phyloP scores from a whole-genome alignment of 2,329 filamentous ascomycete genomes.

The Trichoderma oligosporum region DNA sequence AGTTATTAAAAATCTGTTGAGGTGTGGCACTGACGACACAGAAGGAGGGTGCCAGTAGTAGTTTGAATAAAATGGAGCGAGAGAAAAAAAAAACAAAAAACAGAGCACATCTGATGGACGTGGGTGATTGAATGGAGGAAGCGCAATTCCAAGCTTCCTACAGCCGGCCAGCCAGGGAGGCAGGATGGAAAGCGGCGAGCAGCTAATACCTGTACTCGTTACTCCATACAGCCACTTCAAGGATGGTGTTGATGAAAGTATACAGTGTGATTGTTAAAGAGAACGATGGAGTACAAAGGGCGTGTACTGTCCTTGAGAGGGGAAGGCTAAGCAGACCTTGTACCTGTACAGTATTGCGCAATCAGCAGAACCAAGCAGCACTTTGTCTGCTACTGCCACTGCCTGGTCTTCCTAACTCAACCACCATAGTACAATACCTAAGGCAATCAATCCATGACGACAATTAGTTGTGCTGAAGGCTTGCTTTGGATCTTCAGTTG shows the following conservation, averaged over 20 bases:
- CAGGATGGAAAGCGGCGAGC: slow-evolving; percentile 7
- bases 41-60: slow-evolving; percentile 16
- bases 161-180: slow-evolving; percentile 5
- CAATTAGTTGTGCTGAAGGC: slow-evolving; percentile 10
- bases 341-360: slow-evolving; percentile 40
- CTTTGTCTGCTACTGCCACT: not conserved
- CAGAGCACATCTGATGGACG: not conserved
- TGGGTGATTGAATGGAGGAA: slow-evolving; percentile 12
- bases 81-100: not conserved
- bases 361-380: slow-evolving; percentile 11
- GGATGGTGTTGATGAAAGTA: slow-evolving; percentile 28
- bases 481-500: not conserved
- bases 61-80: not conserved
- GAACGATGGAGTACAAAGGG: slow-evolving; percentile 30
- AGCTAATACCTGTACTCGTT: not conserved
- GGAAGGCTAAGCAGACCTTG: slow-evolving; percentile 30
- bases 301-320: slow-evolving; percentile 37
- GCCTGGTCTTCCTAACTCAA: not conserved
- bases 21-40: slow-evolving; percentile 12
- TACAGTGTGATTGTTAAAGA: slow-evolving; percentile 32
- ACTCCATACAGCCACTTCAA: not conserved
- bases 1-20: not conserved
- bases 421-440: too few species aligned
- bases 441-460: slow-evolving; percentile 17
- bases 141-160: slow-evolving; percentile 4